A percentile compares a stretch with the other conserved stretches of the same genome.
Conservation (phyloP, 2,329 filamentous ascomycete species). For the Helicocarpus griseus region DNA sequence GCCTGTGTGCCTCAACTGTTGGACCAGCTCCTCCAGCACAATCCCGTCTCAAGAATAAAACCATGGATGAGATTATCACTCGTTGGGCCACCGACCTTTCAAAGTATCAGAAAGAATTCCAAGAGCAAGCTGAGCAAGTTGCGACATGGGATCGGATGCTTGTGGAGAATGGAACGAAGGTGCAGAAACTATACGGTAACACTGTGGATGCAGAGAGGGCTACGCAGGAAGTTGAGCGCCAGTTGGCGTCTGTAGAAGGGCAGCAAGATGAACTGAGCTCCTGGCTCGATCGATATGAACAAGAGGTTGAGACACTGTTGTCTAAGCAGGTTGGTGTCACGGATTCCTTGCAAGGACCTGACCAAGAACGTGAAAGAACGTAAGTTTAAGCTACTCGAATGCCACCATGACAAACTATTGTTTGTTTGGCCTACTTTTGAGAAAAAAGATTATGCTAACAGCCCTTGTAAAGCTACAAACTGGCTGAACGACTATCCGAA, state of each 20-base stretch:
- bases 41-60: slow-evolving; percentile 92
- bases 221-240: slow-evolving; percentile 86
- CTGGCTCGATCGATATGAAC: slow-evolving; percentile 86
- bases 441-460: slow-evolving; percentile 1
- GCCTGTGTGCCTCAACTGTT: slow-evolving; percentile 61
- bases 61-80: slow-evolving; percentile 97
- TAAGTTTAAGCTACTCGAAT: slow-evolving; percentile 36
- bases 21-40: slow-evolving; percentile 71
- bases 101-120: slow-evolving; percentile 96
- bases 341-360: slow-evolving; percentile 73
- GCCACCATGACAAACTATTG: not conserved
- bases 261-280: slow-evolving; percentile 84
- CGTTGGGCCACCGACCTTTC: slow-evolving; percentile 91
- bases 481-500: slow-evolving; percentile 86
- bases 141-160: slow-evolving; percentile 85
- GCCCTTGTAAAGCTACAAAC: slow-evolving; percentile 53
- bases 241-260: slow-evolving; percentile 78
- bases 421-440: not conserved
- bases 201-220: slow-evolving; percentile 91
- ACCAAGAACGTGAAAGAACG: slow-evolving; percentile 90
- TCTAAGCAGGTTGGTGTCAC: slow-evolving; percentile 64
- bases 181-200: slow-evolving; percentile 82
- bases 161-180: slow-evolving; percentile 90
- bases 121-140: slow-evolving; percentile 77
- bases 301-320: slow-evolving; percentile 83